Evolutionary conservation across 345 rosid genomes (phyloP).

Genomic region (Passiflora organensis): DNA sequence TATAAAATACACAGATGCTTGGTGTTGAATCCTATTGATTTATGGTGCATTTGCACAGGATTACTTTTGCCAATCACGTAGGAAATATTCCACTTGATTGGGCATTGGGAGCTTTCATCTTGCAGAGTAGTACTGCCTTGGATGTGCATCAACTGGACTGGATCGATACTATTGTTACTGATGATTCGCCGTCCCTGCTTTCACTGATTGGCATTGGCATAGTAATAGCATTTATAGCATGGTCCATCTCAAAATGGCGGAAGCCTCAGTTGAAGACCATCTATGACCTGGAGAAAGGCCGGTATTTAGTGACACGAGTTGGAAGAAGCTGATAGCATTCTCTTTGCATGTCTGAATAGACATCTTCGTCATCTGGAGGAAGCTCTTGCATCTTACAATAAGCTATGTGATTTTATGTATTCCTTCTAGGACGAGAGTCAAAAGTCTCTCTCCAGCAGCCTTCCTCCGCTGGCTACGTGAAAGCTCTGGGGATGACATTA

Average conservation of each 20-base stretch:
- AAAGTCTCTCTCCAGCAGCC: conserved; percentile 4
- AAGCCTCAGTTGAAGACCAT: conserved; percentile 76
- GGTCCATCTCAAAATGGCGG: conserved; percentile 65
- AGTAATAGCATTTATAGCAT: conserved; percentile 43
- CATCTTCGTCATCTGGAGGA: neutral
- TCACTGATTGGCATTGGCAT: conserved; percentile 43
- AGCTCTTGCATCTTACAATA: neutral
- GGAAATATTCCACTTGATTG: conserved; percentile 78
- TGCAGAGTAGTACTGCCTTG: conserved; percentile 39
- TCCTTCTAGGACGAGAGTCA: neutral
- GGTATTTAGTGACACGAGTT: conserved; percentile 67
- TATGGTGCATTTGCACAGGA: conserved; percentile 35
- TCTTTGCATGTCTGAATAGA: conserved; percentile 1
- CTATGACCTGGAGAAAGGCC: conserved; percentile 87
- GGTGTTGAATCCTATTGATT: conserved; percentile 2
- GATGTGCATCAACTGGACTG: conserved; percentile 34
- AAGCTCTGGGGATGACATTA: neutral
- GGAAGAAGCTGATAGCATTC: conserved; percentile 35
- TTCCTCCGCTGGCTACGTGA: neutral
- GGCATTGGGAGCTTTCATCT: conserved; percentile 91
- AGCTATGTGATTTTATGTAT: neutral
- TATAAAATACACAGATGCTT: no score
- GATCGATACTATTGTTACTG: conserved; percentile 37
- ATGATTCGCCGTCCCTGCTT: conserved; percentile 41
- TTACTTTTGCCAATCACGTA: conserved; percentile 57